Evolutionary conservation across 1,284 basidiomycete species (phyloP).

Genomic region (Chalciporus sp.): DNA sequence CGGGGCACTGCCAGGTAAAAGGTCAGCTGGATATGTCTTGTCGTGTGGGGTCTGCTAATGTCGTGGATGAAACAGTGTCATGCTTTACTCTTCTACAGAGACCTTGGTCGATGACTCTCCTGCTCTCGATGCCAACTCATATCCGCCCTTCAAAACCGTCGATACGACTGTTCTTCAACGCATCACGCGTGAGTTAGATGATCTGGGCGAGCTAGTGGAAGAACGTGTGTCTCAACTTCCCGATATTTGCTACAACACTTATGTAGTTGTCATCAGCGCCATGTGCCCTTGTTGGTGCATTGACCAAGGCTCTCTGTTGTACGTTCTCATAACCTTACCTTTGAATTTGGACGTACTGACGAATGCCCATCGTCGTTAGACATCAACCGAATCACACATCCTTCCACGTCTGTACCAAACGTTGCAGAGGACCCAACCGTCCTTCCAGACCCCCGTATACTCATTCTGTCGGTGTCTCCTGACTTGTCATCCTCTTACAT

Average conservation of each 20-base stretch:
- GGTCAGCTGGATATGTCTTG: conserved; percentile 44
- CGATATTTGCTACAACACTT: background rate
- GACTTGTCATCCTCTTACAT: conserved; percentile 90
- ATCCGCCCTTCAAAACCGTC: conserved; percentile 79
- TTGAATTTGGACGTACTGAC: background rate
- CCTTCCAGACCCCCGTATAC: conserved; percentile 78
- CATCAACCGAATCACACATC: conserved; percentile 75
- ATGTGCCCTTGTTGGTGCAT: conserved; percentile 80
- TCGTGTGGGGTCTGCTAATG: conserved; percentile 3
- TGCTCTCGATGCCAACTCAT: conserved; percentile 73
- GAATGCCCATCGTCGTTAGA: conserved; percentile 48
- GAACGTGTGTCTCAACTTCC: conserved; percentile 45
- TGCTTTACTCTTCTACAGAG: conserved; percentile 75
- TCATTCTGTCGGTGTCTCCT: conserved; percentile 91
- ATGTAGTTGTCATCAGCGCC: conserved; percentile 45
- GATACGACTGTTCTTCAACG: conserved; percentile 67
- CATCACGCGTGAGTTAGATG: conserved; percentile 63
- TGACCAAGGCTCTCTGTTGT: conserved; percentile 92
- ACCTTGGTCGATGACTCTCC: conserved; percentile 40
- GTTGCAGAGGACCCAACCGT: conserved; percentile 43
- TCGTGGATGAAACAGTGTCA: conserved; percentile 45
- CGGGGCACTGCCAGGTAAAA: conserved; percentile 82
- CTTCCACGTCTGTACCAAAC: conserved; percentile 37
- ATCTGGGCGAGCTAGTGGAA: conserved; percentile 46
- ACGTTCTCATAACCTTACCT: conserved; percentile 33